Evolutionary conservation across 805 yeast genomes (phyloP).

Genomic region (Teunomyces pallodes): DNA sequence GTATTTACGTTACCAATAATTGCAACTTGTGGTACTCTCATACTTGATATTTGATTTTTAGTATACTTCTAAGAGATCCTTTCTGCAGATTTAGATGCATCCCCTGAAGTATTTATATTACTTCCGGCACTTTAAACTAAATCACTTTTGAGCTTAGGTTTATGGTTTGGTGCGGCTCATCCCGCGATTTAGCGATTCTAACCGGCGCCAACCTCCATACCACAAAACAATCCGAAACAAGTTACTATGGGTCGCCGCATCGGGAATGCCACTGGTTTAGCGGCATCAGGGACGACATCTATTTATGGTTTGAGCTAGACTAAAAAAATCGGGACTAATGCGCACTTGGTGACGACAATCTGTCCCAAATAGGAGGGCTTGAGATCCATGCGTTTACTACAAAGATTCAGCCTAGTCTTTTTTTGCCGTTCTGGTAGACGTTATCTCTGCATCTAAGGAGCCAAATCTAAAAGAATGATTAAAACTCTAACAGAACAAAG

Average conservation of each 20-base stretch:
- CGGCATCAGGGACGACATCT: not conserved
- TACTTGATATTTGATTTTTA: not conserved
- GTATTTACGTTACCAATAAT: constrained; percentile 20
- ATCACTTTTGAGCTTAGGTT: not conserved
- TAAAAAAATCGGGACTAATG: not conserved
- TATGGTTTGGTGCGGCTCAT: not conserved
- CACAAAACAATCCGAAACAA: not conserved
- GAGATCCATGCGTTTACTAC: too few species aligned
- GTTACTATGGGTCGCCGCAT: not conserved
- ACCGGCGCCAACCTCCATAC: not conserved
- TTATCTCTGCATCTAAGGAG: not conserved
- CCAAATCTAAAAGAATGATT: not conserved
- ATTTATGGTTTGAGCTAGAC: too few species aligned
- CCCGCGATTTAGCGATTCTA: constrained; percentile 4
- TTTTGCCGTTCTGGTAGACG: not conserved
- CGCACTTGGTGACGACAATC: not conserved
- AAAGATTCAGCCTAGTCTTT: not conserved
- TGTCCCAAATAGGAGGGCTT: too few species aligned
- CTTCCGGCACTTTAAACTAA: too few species aligned
- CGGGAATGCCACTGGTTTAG: not conserved
- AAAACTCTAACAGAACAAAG: not conserved
- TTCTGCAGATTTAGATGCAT: not conserved
- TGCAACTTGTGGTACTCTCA: constrained; percentile 18
- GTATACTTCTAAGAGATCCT: too few species aligned
- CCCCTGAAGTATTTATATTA: not conserved